Evolutionary conservation across 2,329 filamentous ascomycete species (phyloP).

Genomic region (Penicillium sp.): DNA sequence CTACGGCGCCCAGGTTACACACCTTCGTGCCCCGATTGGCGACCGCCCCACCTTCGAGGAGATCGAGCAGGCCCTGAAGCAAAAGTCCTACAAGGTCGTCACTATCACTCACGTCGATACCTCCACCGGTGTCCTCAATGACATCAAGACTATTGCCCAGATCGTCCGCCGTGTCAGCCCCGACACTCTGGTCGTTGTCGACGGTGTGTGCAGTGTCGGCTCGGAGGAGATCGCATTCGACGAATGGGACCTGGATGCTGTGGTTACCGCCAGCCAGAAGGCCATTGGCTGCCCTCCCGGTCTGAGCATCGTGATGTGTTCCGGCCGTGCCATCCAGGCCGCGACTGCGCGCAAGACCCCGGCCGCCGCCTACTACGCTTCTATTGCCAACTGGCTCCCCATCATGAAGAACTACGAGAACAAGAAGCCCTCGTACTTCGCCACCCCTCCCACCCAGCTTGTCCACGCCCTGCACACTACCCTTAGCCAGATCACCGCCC

Average conservation of each 20-base stretch:
- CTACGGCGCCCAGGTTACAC: constrained; percentile 85
- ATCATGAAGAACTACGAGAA: constrained; percentile 99
- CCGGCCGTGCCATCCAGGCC: constrained; percentile 74
- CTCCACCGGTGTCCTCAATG: constrained; percentile 89
- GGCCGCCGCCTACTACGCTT: constrained; percentile 86
- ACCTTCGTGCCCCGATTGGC: constrained; percentile 84
- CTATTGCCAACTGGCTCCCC: constrained; percentile 94
- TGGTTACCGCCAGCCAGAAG: constrained; percentile 93
- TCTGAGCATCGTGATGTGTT: constrained; percentile 90
- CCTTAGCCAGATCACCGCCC: constrained; percentile 77
- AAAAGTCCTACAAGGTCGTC: constrained; percentile 89
- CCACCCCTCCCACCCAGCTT: constrained; percentile 90
- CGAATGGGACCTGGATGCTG: constrained; percentile 86
- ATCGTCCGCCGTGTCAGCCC: constrained; percentile 82
- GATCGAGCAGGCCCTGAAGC: constrained; percentile 79
- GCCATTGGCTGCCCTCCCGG: constrained; percentile 93
- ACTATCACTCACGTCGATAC: constrained; percentile 98
- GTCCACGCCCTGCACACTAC: constrained; percentile 88
- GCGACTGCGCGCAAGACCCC: constrained; percentile 77
- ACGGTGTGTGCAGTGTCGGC: constrained; percentile 95
- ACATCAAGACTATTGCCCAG: constrained; percentile 77
- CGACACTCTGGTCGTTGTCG: constrained; percentile 84
- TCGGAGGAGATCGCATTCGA: constrained; percentile 96
- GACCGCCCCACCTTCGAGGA: constrained; percentile 79
- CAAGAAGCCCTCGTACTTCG: constrained; percentile 96